A percentile compares a stretch with the other conserved stretches of the same genome.
Evolutionary conservation across 75 land plant genomes (phyloP).

Genomic region (Adiantum capillusveneris): DNA sequence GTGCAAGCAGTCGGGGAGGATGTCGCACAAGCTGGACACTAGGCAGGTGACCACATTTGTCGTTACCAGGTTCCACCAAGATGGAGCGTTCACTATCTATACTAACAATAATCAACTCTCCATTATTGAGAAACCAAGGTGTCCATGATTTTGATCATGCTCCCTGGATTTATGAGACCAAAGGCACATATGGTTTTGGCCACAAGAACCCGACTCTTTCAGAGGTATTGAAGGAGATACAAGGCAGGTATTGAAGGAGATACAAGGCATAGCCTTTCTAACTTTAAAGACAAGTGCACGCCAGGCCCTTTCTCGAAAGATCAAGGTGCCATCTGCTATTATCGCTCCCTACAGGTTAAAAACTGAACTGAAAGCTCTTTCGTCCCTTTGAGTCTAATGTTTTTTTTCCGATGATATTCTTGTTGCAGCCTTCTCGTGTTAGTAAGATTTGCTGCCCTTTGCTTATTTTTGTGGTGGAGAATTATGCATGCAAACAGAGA

Average conservation of each 20-base stretch:
- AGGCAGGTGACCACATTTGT: too few species aligned
- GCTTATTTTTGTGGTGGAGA: constrained; percentile 64
- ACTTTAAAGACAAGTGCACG: constrained; percentile 47
- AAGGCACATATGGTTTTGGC: constrained; percentile 96
- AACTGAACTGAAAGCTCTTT: too few species aligned
- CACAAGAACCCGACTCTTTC: constrained; percentile 35
- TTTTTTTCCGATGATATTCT: too few species aligned
- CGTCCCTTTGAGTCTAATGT: too few species aligned
- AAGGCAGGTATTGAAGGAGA: too few species aligned
- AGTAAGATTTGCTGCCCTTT: constrained; percentile 51
- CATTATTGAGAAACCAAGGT: constrained; percentile 39
- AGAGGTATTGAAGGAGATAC: constrained; percentile 25
- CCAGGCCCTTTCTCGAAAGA: constrained; percentile 73
- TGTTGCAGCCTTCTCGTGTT: constrained; percentile 20
- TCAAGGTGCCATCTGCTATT: constrained; percentile 62
- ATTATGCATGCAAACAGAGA: constrained; percentile 51
- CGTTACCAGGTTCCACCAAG: neutral
- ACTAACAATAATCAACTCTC: constrained; percentile 11
- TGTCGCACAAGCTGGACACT: too few species aligned
- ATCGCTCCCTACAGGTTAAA: constrained; percentile 81
- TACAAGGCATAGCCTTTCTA: constrained; percentile 26
- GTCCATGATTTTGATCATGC: constrained; percentile 77
- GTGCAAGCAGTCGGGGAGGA: too few species aligned
- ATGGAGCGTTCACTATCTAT: constrained; percentile 65
- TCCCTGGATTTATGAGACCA: constrained; percentile 83